Percentiles rank a stretch among this genome's conserved stretches.
Conservation (phyloP, 495 filamentous ascomycete species). For the Clavariopsis aquatica region DNA sequence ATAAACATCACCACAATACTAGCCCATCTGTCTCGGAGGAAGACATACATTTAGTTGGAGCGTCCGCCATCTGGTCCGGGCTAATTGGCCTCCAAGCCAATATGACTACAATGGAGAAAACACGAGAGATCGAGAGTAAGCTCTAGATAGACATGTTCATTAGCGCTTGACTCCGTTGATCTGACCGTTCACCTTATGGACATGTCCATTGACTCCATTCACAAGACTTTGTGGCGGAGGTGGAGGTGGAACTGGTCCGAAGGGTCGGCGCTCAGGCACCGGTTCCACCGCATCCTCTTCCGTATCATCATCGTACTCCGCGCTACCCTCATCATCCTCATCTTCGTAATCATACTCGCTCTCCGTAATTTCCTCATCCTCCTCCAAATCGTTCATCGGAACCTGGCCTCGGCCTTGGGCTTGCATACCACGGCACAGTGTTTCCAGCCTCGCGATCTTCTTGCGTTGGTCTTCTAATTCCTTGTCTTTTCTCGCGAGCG, state of each 20-base stretch:
- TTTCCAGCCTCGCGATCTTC: constrained; percentile 89
- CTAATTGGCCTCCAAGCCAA: not conserved
- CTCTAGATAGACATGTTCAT: constrained; percentile 2
- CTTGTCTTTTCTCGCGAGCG: constrained; percentile 70
- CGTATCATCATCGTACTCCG: constrained; percentile 42
- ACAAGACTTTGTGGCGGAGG: constrained; percentile 40
- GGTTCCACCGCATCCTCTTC: constrained; percentile 42
- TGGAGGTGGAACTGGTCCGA: constrained; percentile 48
- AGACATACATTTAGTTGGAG: not conserved
- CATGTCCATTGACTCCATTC: constrained; percentile 39
- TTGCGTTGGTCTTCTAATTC: constrained; percentile 80
- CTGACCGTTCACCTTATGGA: constrained; percentile 36
- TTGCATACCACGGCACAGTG: constrained; percentile 91
- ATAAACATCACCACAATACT: not conserved
- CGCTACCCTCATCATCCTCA: constrained; percentile 71
- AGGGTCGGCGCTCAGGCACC: constrained; percentile 36
- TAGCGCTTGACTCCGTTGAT: constrained; percentile 41
- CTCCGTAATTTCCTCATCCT: constrained; percentile 69
- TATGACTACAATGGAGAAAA: not conserved
- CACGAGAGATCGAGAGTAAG: not conserved
- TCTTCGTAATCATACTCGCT: constrained; percentile 68
- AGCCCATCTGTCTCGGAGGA: not conserved
- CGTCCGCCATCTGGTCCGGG: not conserved
- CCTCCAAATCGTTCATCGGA: constrained; percentile 55
- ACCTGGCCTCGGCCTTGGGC: constrained; percentile 74